Evolutionary conservation across 768 basidiomycete genomes (phyloP).

Genomic region (Kwoniella sp.): DNA sequence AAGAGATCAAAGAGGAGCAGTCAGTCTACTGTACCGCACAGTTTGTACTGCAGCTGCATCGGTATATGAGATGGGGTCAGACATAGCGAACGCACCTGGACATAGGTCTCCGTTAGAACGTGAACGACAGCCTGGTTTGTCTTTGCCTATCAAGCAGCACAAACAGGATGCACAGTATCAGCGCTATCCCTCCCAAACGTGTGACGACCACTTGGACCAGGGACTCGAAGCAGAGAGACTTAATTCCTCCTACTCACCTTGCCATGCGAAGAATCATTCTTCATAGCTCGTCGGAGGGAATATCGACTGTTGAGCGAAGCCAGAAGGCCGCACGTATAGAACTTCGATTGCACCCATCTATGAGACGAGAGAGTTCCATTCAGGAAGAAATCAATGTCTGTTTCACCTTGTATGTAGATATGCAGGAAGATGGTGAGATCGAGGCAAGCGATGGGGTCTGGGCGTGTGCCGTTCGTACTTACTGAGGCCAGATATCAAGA

Average conservation of each 20-base stretch:
- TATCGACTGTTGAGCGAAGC: slow-evolving; percentile 18
- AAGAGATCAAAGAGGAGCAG: too few relatives aligned
- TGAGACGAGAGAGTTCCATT: neutral
- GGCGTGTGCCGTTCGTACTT: neutral
- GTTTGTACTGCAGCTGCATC: too few relatives aligned
- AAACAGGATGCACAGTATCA: too few relatives aligned
- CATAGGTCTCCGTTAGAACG: slow-evolving; percentile 21
- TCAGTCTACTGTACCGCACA: too few relatives aligned
- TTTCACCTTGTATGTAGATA: too few relatives aligned
- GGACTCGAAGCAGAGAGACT: too few relatives aligned
- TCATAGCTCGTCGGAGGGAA: slow-evolving; percentile 2
- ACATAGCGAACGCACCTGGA: slow-evolving; percentile 13
- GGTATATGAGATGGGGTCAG: too few relatives aligned
- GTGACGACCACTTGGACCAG: too few relatives aligned
- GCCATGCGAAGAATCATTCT: neutral
- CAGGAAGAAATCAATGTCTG: too few relatives aligned
- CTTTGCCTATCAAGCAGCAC: neutral
- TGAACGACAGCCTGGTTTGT: slow-evolving; percentile 11
- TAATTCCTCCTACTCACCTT: slow-evolving; percentile 4
- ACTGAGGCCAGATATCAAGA: slow-evolving; percentile 15
- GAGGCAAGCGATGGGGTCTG: too few relatives aligned
- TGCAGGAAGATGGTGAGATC: too few relatives aligned
- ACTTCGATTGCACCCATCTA: slow-evolving; percentile 18
- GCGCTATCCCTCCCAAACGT: too few relatives aligned
- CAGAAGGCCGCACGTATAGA: slow-evolving; percentile 12